Evolutionary conservation across 1,139 yeast genomes (phyloP), one percentile per base, ranked within the genome.

Genomic region (Spencermartinsiella ligniputridi): DNA sequence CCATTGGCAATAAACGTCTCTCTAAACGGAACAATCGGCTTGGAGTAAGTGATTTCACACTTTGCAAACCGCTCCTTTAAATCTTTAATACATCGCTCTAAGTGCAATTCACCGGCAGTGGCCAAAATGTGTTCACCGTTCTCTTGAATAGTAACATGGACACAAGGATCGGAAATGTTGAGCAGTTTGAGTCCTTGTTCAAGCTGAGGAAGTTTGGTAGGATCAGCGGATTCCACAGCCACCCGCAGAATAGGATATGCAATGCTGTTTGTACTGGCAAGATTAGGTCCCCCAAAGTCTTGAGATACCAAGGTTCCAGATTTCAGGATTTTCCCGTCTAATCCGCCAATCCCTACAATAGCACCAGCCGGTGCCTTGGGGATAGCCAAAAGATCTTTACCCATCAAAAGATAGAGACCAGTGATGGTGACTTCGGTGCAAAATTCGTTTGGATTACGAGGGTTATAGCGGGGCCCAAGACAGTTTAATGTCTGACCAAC

Each of bases 81-180:
- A 67, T 90, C 97, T 57, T 86, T 88, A 55, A 90, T 66, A 63
- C 97, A 89, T 61, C 97, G 76, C 60, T 90, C 97, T 45, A 90
- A 70, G 67, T 90, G 97, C 50, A 90, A 72, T 63, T 90, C 97
- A 43, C 97, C 97, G n/a, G 97, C 96, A 15, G 95, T 89, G 51
- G 95, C 85, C 56, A 90, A 71, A 53, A 90, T 88, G 56, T 85
- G 85, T 63, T 90, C 97, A 48, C 97, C 97, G 9, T 84, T 81
- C 53, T 87, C 96, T 57, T 86, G 92, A 36, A 86, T 72, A 56
- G 78, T 83, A 54, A 90, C 85, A 58, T 87, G 89, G 30, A 89
- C 90, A 57, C 95, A 92, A 1, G 97, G 96, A 63, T 90, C 97
- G 0, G 97, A 92, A 53, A 81, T 83, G 46, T 92, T 81, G 39